These are phyloP conservation scores for Inga laurina DNA, from an alignment of 306 rosid genomes.

Conservation along the genomic window DNA sequence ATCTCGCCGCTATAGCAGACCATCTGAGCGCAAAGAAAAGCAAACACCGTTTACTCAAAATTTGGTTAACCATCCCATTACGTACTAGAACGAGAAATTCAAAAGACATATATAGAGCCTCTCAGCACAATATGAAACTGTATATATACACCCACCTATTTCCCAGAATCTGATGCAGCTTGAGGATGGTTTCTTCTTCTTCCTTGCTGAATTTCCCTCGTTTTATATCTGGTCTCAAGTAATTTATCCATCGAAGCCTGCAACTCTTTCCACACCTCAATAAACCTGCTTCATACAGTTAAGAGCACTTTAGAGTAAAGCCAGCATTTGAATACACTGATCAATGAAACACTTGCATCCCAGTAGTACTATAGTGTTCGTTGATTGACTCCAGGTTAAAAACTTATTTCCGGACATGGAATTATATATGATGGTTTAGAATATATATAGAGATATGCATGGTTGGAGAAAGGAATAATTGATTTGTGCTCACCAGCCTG, in stretches of 20 bases:
- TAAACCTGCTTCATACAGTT: slow-evolving; percentile 54
- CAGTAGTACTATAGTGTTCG: too few relatives aligned
- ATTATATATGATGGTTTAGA: not conserved
- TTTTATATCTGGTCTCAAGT: slow-evolving; percentile 84
- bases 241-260: slow-evolving; percentile 93
- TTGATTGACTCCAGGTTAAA: not conserved
- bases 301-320: not conserved
- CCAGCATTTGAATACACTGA: not conserved
- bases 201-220: slow-evolving; percentile 84
- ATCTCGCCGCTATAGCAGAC: slow-evolving; percentile 89
- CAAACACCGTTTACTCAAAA: not conserved
- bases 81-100: too few relatives aligned
- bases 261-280: slow-evolving; percentile 98
- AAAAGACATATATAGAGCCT: too few relatives aligned
- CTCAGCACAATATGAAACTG: too few relatives aligned
- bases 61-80: not conserved
- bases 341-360: not conserved
- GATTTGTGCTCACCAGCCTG: slow-evolving; percentile 64
- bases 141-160: slow-evolving; percentile 54
- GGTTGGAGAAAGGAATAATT: not conserved
- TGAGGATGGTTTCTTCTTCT: slow-evolving; percentile 74
- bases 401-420: too few relatives aligned
- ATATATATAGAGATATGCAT: not conserved
- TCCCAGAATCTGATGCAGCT: slow-evolving; percentile 72
- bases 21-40: slow-evolving; percentile 47